A percentile compares a stretch with the other conserved stretches of the same genome.
phyloP scores from a whole-genome alignment of 2,329 filamentous ascomycete species.

The Dothideomycetes sp. region DNA sequence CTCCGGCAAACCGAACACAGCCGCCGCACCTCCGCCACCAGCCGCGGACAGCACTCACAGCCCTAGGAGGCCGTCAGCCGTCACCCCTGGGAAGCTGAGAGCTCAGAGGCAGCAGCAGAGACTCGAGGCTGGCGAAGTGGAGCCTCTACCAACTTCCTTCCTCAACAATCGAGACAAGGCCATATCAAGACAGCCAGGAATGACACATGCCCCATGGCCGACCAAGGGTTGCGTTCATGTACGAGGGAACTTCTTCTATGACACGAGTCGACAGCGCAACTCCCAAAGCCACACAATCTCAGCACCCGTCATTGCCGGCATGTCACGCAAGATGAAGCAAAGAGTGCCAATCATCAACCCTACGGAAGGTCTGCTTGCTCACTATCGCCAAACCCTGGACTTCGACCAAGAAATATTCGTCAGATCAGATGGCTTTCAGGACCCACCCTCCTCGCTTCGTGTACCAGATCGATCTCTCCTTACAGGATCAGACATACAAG shows the following conservation, averaged over 20 bases:
- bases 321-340: conserved; percentile 30
- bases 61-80: conserved; percentile 25
- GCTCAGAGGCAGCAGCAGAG: conserved; percentile 18
- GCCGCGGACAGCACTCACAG: conserved; percentile 6
- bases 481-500: conserved; percentile 25
- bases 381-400: conserved; percentile 11
- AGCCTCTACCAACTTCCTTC: conserved; percentile 14
- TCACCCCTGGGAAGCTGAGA: conserved; percentile 36
- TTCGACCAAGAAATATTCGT: conserved; percentile 13
- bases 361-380: conserved; percentile 13
- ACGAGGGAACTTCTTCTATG: conserved; percentile 31
- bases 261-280: background rate
- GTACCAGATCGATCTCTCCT: conserved; percentile 21
- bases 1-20: conserved; percentile 38
- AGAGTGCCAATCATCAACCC: conserved; percentile 16
- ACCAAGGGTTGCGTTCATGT: conserved; percentile 53
- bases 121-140: conserved; percentile 13
- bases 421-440: conserved; percentile 9
- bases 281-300: background rate
- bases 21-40: conserved; percentile 12
- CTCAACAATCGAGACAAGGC: conserved; percentile 14
- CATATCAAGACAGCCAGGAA: conserved; percentile 51
- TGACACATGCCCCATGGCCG: conserved; percentile 61
- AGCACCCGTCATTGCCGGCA: background rate
- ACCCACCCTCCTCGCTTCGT: conserved; percentile 12